Base-by-base conservation (phyloP, 495 filamentous ascomycete species). In the Aspergillus asperescens region DNA sequence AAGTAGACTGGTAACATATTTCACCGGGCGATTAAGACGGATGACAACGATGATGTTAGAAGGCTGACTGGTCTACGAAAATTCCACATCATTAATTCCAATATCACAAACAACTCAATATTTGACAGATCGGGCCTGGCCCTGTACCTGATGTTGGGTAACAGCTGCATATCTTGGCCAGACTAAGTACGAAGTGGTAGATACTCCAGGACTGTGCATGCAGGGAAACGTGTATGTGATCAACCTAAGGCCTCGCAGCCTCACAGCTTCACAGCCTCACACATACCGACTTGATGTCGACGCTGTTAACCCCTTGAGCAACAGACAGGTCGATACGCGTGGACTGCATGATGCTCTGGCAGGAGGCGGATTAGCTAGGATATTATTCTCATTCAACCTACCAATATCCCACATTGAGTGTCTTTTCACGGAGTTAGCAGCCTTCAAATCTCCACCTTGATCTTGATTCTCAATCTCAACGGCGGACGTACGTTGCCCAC, bases 111-210 rank as follows among this genome's bases (percentile, higher is more conserved):
- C 4, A 25, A 27, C 22, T 5, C 22, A 3, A 37, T 3, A 16
- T 18, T n/a, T 43, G 24, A 18, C 12, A n/a, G 27, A 28, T 32
- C 27, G 7, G 24, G 32, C 32, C n/a, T 15, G 32, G 3, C n/a
- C n/a, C n/a, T n/a, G n/a, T 16, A 20, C 19, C 28, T 47, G 29
- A 32, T 29, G 44, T 19, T 47, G 28, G 29, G 15, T 20, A 23
- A 35, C 19, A 34, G 44, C 44, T 47, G 29, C 44, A 47, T 35
- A 47, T 47, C 35, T 47, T 47, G 44, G 19, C 29, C 29, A 34
- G 29, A n/a, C 28, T 15, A 22, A 10, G 15, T 19, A 20, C 8
- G 7, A 18, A 19, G 19, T n/a, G 31, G 31, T 10, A 40, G 7
- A 42, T n/a, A 5, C 23, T n/a, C 41, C 2, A 27, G 5, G 22